A percentile compares a stretch with the other conserved stretches of the same genome.
phyloP scores from a whole-genome alignment of 106 monocot species.

The Posidonia australis region DNA sequence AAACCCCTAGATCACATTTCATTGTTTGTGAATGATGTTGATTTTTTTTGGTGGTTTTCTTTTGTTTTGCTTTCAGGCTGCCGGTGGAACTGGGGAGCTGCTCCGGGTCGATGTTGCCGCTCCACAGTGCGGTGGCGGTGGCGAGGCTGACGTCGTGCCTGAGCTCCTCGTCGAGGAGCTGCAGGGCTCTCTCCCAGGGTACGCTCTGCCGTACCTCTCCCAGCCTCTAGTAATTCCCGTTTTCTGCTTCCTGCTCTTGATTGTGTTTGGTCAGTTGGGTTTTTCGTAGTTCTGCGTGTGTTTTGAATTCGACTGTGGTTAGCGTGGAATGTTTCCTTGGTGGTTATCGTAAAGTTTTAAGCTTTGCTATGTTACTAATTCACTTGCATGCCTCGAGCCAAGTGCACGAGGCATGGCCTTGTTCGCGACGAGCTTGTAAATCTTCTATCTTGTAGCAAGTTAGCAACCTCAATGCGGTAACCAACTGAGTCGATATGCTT shows the following conservation, averaged over 20 bases:
- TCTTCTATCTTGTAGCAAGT: too few relatives aligned
- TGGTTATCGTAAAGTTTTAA: too few relatives aligned
- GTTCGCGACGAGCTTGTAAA: too few relatives aligned
- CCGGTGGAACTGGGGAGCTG: constrained; percentile 10
- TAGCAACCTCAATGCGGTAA: too few relatives aligned
- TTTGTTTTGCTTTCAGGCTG: neutral
- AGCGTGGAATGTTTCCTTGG: too few relatives aligned
- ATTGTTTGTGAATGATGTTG: neutral
- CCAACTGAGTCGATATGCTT: too few relatives aligned
- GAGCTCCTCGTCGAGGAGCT: constrained; percentile 13
- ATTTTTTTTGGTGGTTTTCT: too few relatives aligned
- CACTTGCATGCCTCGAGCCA: too few relatives aligned
- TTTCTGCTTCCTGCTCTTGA: neutral
- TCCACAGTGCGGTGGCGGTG: constrained; percentile 12
- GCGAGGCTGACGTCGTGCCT: constrained; percentile 18
- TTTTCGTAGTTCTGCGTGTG: neutral
- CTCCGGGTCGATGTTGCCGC: constrained; percentile 15
- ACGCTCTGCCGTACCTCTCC: constrained; percentile 17
- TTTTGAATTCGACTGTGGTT: neutral
- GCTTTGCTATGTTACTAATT: too few relatives aligned
- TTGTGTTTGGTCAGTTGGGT: neutral
- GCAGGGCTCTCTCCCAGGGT: constrained; percentile 21
- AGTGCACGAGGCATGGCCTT: too few relatives aligned
- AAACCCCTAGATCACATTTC: neutral
- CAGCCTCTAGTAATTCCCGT: constrained; percentile 8